Evolutionary conservation across 805 yeast species (phyloP).

Genomic region (Candida odintsovae): DNA sequence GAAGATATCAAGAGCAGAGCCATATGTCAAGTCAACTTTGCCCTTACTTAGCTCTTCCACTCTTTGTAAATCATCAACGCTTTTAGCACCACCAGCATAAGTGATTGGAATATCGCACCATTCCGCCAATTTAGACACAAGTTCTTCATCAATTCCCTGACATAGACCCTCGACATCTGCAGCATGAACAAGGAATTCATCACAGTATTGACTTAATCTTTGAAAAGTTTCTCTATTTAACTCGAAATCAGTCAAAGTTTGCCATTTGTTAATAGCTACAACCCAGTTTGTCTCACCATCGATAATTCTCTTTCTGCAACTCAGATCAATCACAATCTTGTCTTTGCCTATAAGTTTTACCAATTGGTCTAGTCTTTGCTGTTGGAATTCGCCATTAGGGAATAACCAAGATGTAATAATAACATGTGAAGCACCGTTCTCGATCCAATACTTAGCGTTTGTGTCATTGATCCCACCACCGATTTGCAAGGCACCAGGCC

Average conservation of each 20-base stretch:
- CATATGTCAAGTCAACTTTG: conserved; percentile 86
- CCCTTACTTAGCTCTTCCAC: conserved; percentile 71
- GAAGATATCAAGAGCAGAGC: conserved; percentile 90
- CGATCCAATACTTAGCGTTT: conserved; percentile 78
- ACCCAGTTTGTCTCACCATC: conserved; percentile 48
- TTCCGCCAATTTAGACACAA: conserved; percentile 65
- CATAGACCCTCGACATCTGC: conserved; percentile 99
- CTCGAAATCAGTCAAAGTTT: conserved; percentile 66
- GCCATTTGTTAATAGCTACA: conserved; percentile 99
- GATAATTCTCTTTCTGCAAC: conserved; percentile 55
- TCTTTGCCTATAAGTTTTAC: conserved; percentile 54
- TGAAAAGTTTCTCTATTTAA: conserved; percentile 49
- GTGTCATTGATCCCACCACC: conserved; percentile 86
- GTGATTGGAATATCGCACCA: conserved; percentile 82
- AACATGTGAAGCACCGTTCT: conserved; percentile 75
- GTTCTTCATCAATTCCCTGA: conserved; percentile 78
- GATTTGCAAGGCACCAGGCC: conserved; percentile 74
- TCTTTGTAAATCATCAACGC: conserved; percentile 56
- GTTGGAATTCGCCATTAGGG: conserved; percentile 48
- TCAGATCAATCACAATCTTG: conserved; percentile 78
- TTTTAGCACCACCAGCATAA: conserved; percentile 96
- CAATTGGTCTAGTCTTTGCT: conserved; percentile 46
- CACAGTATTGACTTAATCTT: conserved; percentile 57
- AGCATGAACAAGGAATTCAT: conserved; percentile 90
- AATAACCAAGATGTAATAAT: conserved; percentile 92